These are phyloP conservation scores for Zanthoxylum bungeanum DNA, from an alignment of 345 rosid genomes.

Conservation along the genomic window DNA sequence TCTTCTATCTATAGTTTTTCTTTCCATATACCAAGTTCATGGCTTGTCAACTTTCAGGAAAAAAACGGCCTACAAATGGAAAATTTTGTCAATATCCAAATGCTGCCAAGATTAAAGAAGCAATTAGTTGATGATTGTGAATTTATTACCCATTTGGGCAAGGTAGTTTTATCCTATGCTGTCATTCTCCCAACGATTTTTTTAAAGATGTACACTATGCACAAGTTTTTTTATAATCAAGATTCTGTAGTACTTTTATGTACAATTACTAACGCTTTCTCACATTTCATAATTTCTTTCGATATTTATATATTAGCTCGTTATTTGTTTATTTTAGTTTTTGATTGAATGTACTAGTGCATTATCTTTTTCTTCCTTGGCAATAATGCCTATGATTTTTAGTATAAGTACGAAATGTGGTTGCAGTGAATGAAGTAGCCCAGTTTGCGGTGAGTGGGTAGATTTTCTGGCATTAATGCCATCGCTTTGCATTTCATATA, in stretches of 20 bases:
- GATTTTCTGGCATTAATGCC: background rate
- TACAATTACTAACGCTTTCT: background rate
- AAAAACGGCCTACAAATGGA: constrained; percentile 39
- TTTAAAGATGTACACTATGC: background rate
- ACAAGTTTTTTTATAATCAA: background rate
- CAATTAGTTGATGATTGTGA: constrained; percentile 82
- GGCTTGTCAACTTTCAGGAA: constrained; percentile 41
- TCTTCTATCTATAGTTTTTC: background rate
- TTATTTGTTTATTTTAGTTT: too few relatives aligned
- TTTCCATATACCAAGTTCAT: background rate
- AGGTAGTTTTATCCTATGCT: constrained; percentile 41
- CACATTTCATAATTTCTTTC: too few relatives aligned
- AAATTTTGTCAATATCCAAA: constrained; percentile 52
- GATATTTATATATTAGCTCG: too few relatives aligned
- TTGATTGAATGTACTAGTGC: too few relatives aligned
- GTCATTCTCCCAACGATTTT: too few relatives aligned
- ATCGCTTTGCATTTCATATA: background rate
- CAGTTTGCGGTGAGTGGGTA: background rate
- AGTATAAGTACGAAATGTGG: background rate
- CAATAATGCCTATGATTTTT: background rate
- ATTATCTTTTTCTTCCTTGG: too few relatives aligned
- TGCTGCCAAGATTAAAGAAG: constrained; percentile 69
- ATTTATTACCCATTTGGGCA: constrained; percentile 68
- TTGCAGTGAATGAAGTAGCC: background rate
- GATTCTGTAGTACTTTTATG: background rate